phyloP scores from a whole-genome alignment of 441 rosid species.

The Syzygium syzygioides region DNA sequence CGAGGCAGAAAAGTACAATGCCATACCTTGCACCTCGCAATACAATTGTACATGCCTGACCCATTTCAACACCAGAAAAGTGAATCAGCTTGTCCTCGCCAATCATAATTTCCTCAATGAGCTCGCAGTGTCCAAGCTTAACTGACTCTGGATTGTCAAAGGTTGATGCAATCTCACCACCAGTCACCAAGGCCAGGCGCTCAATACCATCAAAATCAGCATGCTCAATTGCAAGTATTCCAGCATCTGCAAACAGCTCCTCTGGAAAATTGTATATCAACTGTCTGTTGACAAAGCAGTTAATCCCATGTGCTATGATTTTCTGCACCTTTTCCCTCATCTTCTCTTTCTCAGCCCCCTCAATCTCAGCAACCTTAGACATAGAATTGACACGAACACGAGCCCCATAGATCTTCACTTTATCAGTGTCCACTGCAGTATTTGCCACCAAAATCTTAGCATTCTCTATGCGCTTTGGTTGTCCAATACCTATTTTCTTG shows the following conservation, averaged over 20 bases:
- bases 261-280: slow-evolving; percentile 96
- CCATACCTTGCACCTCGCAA: slow-evolving; percentile 89
- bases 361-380: slow-evolving; percentile 93
- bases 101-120: slow-evolving; percentile 97
- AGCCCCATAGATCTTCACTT: slow-evolving; percentile 97
- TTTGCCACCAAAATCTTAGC: slow-evolving; percentile 97
- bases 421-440: slow-evolving; percentile 99
- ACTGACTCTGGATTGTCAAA: slow-evolving; percentile 99
- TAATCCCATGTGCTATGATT: slow-evolving; percentile 86
- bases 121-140: slow-evolving; percentile 93
- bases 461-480: slow-evolving; percentile 92
- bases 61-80: slow-evolving; percentile 94
- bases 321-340: slow-evolving; percentile 98
- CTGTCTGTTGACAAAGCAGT: slow-evolving; percentile 96
- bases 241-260: slow-evolving; percentile 97
- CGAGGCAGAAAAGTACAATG: background rate
- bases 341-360: slow-evolving; percentile 96
- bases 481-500: slow-evolving; percentile 98
- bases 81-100: slow-evolving; percentile 97
- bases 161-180: slow-evolving; percentile 98
- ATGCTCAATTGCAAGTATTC: slow-evolving; percentile 96
- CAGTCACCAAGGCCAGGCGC: slow-evolving; percentile 89
- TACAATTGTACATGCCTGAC: slow-evolving; percentile 95
- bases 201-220: slow-evolving; percentile 99
- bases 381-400: slow-evolving; percentile 98